Evolutionary conservation across 805 yeast species (phyloP), one percentile per base, ranked within the genome.

Genomic region (Zygotorulaspora sp.): DNA sequence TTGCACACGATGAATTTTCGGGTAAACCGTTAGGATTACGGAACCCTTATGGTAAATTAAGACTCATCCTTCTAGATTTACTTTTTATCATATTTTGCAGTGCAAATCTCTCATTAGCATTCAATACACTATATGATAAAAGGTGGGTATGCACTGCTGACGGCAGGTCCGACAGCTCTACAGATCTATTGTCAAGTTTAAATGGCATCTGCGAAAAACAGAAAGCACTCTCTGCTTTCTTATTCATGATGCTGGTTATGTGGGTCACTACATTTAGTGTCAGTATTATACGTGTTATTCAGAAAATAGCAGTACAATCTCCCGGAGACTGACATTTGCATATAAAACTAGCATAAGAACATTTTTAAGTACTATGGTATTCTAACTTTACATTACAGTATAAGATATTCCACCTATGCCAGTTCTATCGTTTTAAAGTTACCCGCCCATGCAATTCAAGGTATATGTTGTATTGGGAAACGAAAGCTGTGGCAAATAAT

Each of bases 21-120:
- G 94, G 96, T 10, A 83, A 86, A 56, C 98, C 97, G 0, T 61
- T 92, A 33, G 98, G 98, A 0, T 68, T 92, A 30, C 73, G 98
- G 49, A 76, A 86, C 44, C 94, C 97, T 0, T 67, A 76, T 43
- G 86, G 83, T 16, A 92, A 92, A 58, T 74, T 92, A 69, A 72
- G 84, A 53, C 71, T 90, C 36, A 75, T 90, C 43, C 67, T 88
- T 68, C 67, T 88, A 49, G 98, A 92, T 58, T 67, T 90, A 28
- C 63, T 90, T 21, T 87, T 92, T 61, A 86, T 92, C 45, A 88
- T 90, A 15, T 85, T 89, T 55, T 79, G 88, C 11, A 76, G 94
- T 30, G 96, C 97, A 1, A 89, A 88, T 57, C 62, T 90, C 38
- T 78, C 97, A 4, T 68, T 90, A 24, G 77, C 96, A 3, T 88